Percentiles rank a stretch among this genome's conserved stretches.
Conservation (phyloP, 1,284 basidiomycete species). For the Pascua guehoae region DNA sequence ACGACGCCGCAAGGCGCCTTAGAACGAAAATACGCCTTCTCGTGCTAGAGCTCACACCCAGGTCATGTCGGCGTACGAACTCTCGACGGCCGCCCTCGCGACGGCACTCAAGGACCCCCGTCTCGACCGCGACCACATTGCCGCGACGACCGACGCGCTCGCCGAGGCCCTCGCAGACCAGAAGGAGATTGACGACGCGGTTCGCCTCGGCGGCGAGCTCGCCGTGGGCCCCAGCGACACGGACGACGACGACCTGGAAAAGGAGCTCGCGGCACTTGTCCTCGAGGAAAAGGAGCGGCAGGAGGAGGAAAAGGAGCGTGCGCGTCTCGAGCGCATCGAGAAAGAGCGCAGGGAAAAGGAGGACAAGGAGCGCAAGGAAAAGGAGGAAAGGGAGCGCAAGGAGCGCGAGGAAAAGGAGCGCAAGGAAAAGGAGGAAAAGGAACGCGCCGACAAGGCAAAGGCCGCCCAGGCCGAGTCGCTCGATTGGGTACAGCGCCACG, state of each 20-base stretch:
- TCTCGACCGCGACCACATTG: slow-evolving; percentile 70
- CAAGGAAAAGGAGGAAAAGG: neutral
- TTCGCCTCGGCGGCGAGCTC: slow-evolving; percentile 63
- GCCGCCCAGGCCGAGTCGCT: neutral
- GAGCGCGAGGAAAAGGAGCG: slow-evolving; percentile 1
- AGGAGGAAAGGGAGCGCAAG: neutral
- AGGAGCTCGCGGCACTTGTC: slow-evolving; percentile 49
- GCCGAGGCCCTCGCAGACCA: slow-evolving; percentile 76
- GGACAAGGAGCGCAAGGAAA: neutral
- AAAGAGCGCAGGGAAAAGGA: neutral
- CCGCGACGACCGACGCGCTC: slow-evolving; percentile 80
- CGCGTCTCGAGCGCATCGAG: neutral
- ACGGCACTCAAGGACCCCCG: slow-evolving; percentile 73
- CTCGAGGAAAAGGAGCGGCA: slow-evolving; percentile 39
- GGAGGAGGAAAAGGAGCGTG: slow-evolving; percentile 14
- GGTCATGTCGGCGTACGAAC: slow-evolving; percentile 82
- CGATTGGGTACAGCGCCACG: slow-evolving; percentile 30
- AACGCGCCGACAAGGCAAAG: slow-evolving; percentile 1
- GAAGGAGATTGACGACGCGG: slow-evolving; percentile 73
- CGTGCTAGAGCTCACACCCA: slow-evolving; percentile 38
- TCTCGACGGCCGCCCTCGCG: slow-evolving; percentile 70
- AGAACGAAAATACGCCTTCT: neutral
- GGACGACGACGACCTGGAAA: slow-evolving; percentile 55
- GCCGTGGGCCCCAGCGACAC: slow-evolving; percentile 54
- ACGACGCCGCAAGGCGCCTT: neutral